Base-by-base conservation (phyloP, 2,329 filamentous ascomycete species). In the Exophiala aquamarina region DNA sequence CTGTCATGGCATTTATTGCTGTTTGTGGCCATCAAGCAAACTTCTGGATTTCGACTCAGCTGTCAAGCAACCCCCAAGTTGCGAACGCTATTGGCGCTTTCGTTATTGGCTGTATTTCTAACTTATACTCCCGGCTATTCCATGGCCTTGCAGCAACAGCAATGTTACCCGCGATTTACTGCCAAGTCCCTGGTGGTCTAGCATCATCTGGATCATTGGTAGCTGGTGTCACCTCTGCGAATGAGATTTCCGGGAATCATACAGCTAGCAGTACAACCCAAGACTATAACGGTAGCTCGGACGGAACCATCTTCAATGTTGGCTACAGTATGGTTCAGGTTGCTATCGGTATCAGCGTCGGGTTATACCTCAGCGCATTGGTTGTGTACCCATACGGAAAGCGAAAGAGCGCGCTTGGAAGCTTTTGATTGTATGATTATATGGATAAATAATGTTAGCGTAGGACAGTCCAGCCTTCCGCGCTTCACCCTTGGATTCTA, bases 151-250 rank as follows among this genome's bases (percentile, higher is more conserved):
- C 90, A 0, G 89, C 89, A 0, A 88, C 89, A 0, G 86, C 87
- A 1, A 87, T 95, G 75, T 71, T 95, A 8, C 90, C 90, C 0
- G 90, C 86, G 4, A 93, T 95, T 55, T 94, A 94, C 54, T 78
- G 83, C 3, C 77, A 82, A 49, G 80, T 84, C 0, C 81, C 81
- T 0, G 78, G 73, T 2, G 80, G 81, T 1, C 67, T 84, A 2
- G 76, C 78, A 3, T 79, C 81, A 1, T 34, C 32, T 14, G 32
- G 32, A 1, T 74, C 70, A 2, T 60, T 83, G n/a, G 71, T 83
- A 2, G 69, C 72, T 1, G 79, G 80, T 8, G 69, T 83, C 33
- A 73, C 72, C 10, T 75, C 72, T 2, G 79, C 79, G 0, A 44
- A 51, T 23, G 44, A 51, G 39, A 51, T 51, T 18, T 32, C 44